Evolutionary conservation across 164 flowering plant genomes (phyloP), one percentile per base, ranked within the genome.

Genomic region (Macadamia integrifolia): DNA sequence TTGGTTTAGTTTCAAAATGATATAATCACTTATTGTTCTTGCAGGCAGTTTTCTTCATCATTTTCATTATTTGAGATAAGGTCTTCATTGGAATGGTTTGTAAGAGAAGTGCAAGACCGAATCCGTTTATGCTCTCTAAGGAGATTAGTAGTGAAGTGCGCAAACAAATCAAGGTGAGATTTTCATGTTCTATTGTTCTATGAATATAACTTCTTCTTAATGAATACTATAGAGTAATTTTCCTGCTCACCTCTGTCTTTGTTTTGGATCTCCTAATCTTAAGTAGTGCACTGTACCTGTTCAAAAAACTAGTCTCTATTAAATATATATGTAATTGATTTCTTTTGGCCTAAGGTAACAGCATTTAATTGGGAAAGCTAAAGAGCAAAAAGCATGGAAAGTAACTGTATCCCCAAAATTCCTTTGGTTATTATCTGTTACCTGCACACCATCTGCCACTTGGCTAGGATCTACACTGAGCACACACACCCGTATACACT

Each of bases 61-160:
- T 32, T 71, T 28, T 57, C 83, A 69, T 17, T 68, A 61, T 59
- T 60, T 6, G 75, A 80, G 77, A 70, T 60, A n/a, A 72, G 85
- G 43, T 82, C 85, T 66, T 77, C 88, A 48, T 71, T 90, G 77
- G 83, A 80, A 74, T 87, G 90, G 91, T 72, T 92, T 66, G 75
- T 92, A 29, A 75, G 83, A 58, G 81, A 82, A 75, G 88, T 88
- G 42, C 94, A 87, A 75, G 85, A 80, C 52, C 81, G 83, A 68
- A 84, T 92, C 62, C 67, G 81, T 52, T 67, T 83, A 17, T 76
- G 85, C 77, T 73, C 86, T 69, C 70, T 88, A 68, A 87, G 93
- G 77, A 79, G 74, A 63, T 57, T 71, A 57, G 61, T 85, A 35
- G 88, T 87, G 63, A 85, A 90, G 72, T 67, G 56, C 72, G 86